Evolutionary conservation across 257 asterid species (phyloP), one percentile per base, ranked within the genome.

Genomic region (Buddleja alternifolia): DNA sequence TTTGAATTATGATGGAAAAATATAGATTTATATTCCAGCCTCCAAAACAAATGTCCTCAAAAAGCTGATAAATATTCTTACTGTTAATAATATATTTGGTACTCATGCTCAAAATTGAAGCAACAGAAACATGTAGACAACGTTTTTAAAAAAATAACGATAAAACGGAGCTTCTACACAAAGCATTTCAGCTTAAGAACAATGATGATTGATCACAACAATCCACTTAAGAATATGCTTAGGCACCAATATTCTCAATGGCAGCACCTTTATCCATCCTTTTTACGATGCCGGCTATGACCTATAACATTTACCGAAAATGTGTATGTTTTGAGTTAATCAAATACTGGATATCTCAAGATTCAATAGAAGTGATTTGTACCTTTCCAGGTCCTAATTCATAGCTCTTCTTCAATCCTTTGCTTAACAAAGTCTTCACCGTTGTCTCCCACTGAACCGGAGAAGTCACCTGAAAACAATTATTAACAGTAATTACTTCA

Each of bases 361-460:
- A 69, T 15, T 44, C 10, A 6, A 14, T 10, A 37, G n/a, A 11
- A 17, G 41, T 8, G 39, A n/a, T 8, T 34, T 62, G 40, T 79
- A 84, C 89, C 84, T 84, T 94, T 69, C 98, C 98, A 47, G 98
- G 97, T 60, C 98, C 99, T 75, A 94, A 70, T 76, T 94, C 99
- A 0, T 84, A 84, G 79, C 86, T 76, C 74, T 75, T 83, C 52
- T 50, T 51, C 75, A 83, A 46, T 53, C 89, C 89, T 73, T 80
- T 63, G 69, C 67, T 54, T 52, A 84, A 72, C 70, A 84, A 47
- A 44, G 81, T 67, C 70, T 79, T 77, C 59, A 66, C 73, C 2
- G 83, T 81, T 25, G 80, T 73, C 70, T 80, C 88, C 73, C 82
- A 74, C 59, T 77, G 80, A 56, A 68, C 83, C n/a, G 78, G 86